phyloP scores from a whole-genome alignment of 495 filamentous ascomycete genomes.

The Cercophora sp. region DNA sequence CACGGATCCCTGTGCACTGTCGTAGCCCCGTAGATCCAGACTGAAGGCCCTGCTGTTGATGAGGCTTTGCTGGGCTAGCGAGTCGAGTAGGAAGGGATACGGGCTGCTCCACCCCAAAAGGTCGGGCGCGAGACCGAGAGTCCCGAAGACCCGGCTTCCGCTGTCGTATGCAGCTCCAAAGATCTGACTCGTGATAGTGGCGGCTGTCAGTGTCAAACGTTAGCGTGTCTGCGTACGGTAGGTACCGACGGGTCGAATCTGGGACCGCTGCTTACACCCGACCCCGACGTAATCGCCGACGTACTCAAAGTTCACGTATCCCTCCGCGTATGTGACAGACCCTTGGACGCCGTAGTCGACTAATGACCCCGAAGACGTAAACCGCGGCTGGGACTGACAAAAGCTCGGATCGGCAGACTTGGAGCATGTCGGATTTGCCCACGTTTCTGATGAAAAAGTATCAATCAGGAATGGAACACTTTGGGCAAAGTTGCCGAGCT shows the following conservation, averaged over 20 bases:
- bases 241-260: not conserved
- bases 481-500: slow-evolving; percentile 26
- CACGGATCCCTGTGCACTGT: slow-evolving; percentile 42
- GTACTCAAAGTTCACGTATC: slow-evolving; percentile 22
- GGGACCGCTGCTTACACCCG: slow-evolving; percentile 13
- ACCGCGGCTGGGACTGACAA: slow-evolving; percentile 29
- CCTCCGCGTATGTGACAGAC: slow-evolving; percentile 26
- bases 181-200: slow-evolving; percentile 32
- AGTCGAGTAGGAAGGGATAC: slow-evolving; percentile 64
- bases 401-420: slow-evolving; percentile 15
- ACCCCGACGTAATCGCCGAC: slow-evolving; percentile 30
- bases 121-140: slow-evolving; percentile 68
- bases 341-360: slow-evolving; percentile 19
- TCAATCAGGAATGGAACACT: slow-evolving; percentile 36
- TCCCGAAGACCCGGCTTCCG: slow-evolving; percentile 48
- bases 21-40: slow-evolving; percentile 48
- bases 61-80: slow-evolving; percentile 53
- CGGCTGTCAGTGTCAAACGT: no score
- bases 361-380: slow-evolving; percentile 23
- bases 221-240: not conserved
- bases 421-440: slow-evolving; percentile 24
- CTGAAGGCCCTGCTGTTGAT: slow-evolving; percentile 71
- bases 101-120: slow-evolving; percentile 38
- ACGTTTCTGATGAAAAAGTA: slow-evolving; percentile 42
- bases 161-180: slow-evolving; percentile 39